Evolutionary conservation across 2,329 filamentous ascomycete species (phyloP).

Genomic region (Xylariaceae sp.): DNA sequence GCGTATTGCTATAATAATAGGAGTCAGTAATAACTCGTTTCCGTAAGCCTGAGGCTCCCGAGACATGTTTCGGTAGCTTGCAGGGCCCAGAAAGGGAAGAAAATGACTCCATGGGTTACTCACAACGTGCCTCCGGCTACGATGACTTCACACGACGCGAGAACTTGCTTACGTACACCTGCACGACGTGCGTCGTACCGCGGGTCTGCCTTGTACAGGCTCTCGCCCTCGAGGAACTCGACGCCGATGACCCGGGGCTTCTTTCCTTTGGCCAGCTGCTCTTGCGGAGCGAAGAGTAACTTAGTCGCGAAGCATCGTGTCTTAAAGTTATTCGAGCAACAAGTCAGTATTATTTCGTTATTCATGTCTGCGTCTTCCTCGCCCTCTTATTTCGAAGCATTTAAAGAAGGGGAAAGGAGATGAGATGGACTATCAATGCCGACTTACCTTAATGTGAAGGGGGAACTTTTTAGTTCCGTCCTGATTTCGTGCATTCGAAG

Average conservation of each 20-base stretch:
- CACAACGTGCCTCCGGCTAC: conserved; percentile 28
- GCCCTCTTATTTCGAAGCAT: no score
- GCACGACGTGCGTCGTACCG: conserved; percentile 3
- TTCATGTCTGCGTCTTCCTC: no score
- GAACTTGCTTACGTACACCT: conserved; percentile 1
- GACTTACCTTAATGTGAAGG: background rate
- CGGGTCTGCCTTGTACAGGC: conserved; percentile 10
- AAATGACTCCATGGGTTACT: no score
- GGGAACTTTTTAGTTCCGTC: conserved; percentile 1
- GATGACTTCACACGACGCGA: conserved; percentile 9
- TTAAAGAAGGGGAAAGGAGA: no score
- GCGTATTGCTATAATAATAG: no score
- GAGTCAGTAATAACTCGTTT: no score
- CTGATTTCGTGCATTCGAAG: background rate
- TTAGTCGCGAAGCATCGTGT: background rate
- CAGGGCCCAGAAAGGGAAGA: no score
- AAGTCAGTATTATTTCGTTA: no score
- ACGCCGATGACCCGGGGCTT: conserved; percentile 9
- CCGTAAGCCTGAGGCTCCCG: no score
- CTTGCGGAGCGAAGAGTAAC: conserved; percentile 1
- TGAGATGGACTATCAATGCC: no score
- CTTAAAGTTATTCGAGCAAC: no score
- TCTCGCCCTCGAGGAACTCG: conserved; percentile 9
- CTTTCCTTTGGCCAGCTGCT: background rate
- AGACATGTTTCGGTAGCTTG: no score